A percentile compares a stretch with the other conserved stretches of the same genome.
Conservation (phyloP, 1,139 yeast species). For the Pichia sp. region DNA sequence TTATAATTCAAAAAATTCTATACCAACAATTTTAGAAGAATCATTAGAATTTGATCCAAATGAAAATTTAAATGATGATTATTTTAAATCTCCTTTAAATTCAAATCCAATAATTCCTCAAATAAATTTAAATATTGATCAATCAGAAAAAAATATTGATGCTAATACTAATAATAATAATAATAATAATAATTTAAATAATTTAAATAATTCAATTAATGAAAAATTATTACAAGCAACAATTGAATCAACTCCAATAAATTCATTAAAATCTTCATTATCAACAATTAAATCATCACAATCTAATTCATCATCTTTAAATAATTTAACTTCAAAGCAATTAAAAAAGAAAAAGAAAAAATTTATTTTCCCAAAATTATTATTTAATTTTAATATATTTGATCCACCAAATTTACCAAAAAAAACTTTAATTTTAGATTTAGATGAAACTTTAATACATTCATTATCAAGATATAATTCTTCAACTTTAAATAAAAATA, state of each 20-base stretch:
- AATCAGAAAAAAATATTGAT: neutral
- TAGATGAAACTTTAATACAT: slow-evolving; percentile 92
- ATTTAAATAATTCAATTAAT: neutral
- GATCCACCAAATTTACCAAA: slow-evolving; percentile 40
- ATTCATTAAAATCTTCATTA: neutral
- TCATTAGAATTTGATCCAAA: slow-evolving; percentile 36
- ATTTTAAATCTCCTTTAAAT: slow-evolving; percentile 51
- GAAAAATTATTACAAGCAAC: slow-evolving; percentile 1
- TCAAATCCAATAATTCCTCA: slow-evolving; percentile 10
- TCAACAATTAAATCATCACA: neutral
- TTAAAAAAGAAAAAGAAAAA: slow-evolving; percentile 19
- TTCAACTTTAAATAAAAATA: slow-evolving; percentile 34
- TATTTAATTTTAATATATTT: slow-evolving; percentile 34
- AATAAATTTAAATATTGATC: neutral
- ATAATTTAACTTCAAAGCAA: neutral
- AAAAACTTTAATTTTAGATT: slow-evolving; percentile 68
- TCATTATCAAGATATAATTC: slow-evolving; percentile 65
- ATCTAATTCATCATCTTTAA: neutral
- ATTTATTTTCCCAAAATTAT: slow-evolving; percentile 39
- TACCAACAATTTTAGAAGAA: slow-evolving; percentile 29
- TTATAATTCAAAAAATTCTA: slow-evolving; percentile 8
- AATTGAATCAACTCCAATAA: neutral
- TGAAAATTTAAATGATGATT: slow-evolving; percentile 30
- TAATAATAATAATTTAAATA: neutral
- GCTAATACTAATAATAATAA: neutral